Percentiles rank a stretch among this genome's conserved stretches.
Evolutionary conservation across 805 yeast species (phyloP).

Genomic region (Tetrapisispora nanseiensis): DNA sequence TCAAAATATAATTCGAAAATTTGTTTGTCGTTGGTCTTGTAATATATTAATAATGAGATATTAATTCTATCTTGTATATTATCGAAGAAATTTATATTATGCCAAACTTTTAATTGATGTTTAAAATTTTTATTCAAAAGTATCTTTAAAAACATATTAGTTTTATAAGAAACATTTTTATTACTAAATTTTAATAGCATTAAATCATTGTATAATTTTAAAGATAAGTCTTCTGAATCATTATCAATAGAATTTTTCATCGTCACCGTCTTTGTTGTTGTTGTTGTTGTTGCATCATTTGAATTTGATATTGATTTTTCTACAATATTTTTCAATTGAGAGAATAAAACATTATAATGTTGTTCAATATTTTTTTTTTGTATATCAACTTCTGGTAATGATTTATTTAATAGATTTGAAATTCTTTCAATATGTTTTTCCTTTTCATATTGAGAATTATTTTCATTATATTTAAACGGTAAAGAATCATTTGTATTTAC

Average conservation of each 20-base stretch:
- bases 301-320: conserved; percentile 11
- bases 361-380: conserved; percentile 16
- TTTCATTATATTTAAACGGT: background rate
- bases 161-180: conserved; percentile 5
- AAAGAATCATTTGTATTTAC: conserved; percentile 2
- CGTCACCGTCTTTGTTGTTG: background rate
- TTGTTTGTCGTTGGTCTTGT: conserved; percentile 11
- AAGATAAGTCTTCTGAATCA: too few relatives aligned
- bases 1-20: conserved; percentile 8
- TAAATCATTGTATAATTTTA: conserved; percentile 12
- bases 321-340: conserved; percentile 18
- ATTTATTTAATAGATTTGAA: conserved; percentile 20
- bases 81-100: conserved; percentile 14
- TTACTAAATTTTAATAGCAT: conserved; percentile 17
- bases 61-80: conserved; percentile 8
- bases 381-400: conserved; percentile 19
- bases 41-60: conserved; percentile 18
- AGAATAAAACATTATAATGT: conserved; percentile 23
- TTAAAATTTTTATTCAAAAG: conserved; percentile 15
- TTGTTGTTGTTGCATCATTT: background rate
- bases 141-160: conserved; percentile 12
- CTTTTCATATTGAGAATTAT: background rate
- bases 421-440: conserved; percentile 20
- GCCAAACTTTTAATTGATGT: conserved; percentile 13
- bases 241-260: too few relatives aligned